Evolutionary conservation across 768 basidiomycete species (phyloP).

Genomic region (Leccinum pellstonianum): DNA sequence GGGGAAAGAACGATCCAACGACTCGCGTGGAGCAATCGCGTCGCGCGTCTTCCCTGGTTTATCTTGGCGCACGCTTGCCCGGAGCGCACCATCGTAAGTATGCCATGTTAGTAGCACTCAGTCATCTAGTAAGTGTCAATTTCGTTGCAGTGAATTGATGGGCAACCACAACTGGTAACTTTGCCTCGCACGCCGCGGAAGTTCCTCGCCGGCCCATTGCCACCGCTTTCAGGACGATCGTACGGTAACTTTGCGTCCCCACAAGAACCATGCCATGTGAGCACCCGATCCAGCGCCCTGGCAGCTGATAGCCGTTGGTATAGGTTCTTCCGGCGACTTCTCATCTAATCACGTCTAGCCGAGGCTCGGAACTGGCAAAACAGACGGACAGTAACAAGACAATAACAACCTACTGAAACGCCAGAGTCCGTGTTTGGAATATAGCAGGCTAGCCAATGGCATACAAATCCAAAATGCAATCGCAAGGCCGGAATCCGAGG

Average conservation of each 20-base stretch:
- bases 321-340: background rate
- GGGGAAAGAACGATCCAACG: background rate
- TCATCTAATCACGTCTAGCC: background rate
- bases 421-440: background rate
- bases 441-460: background rate
- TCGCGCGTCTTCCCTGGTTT: background rate
- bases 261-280: constrained; percentile 2
- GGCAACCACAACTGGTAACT: background rate
- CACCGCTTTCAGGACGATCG: background rate
- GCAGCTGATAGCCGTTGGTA: background rate
- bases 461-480: background rate
- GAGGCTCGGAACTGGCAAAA: background rate
- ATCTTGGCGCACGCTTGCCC: background rate
- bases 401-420: background rate
- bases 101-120: background rate
- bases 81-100: background rate
- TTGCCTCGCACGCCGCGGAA: background rate
- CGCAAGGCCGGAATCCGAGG: background rate
- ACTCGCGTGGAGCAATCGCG: background rate
- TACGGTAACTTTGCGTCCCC: background rate
- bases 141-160: background rate
- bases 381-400: background rate
- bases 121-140: background rate
- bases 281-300: background rate
- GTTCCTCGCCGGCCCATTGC: background rate